Conservation (phyloP, 306 rosid genomes). For the Begonia fuchsioides region DNA sequence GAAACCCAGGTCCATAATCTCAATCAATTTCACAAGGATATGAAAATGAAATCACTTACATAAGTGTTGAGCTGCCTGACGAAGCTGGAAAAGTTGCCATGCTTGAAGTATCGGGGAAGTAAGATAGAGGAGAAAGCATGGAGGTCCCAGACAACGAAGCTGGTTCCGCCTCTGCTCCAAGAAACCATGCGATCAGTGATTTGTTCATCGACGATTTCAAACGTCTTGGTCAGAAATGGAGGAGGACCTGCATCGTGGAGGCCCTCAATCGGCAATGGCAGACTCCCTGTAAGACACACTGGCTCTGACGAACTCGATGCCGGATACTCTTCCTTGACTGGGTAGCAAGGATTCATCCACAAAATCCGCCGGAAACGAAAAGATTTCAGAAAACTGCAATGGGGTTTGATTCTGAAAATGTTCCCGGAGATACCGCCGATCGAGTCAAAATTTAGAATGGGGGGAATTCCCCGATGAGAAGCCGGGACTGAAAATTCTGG, state of each 20-base stretch:
- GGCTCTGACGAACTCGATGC: conserved; percentile 19
- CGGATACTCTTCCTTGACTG: conserved; percentile 44
- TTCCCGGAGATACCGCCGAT: too few species aligned
- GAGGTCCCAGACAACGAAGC: conserved; percentile 83
- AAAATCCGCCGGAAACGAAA: not conserved
- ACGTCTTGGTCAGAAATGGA: conserved; percentile 79
- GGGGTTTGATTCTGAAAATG: too few species aligned
- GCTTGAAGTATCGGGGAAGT: conserved; percentile 71
- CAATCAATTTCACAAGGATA: not conserved
- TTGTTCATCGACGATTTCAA: conserved; percentile 68
- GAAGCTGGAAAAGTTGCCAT: conserved; percentile 82
- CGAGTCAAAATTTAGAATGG: too few species aligned
- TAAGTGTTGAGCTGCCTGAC: conserved; percentile 87
- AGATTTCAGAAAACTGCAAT: not conserved
- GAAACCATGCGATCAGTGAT: conserved; percentile 42
- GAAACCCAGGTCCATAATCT: too few species aligned
- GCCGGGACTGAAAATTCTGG: too few species aligned
- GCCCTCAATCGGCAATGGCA: conserved; percentile 75
- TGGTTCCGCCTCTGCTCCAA: conserved; percentile 59
- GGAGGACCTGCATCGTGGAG: conserved; percentile 78
- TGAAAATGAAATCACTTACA: conserved; percentile 27
- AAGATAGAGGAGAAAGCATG: conserved; percentile 41
- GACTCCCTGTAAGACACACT: conserved; percentile 12
- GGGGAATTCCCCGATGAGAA: too few species aligned
- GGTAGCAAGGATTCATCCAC: conserved; percentile 35